These are phyloP conservation scores for Hymenoscyphus albidus DNA, from an alignment of 2,329 filamentous ascomycete species.

Conservation along the genomic window DNA sequence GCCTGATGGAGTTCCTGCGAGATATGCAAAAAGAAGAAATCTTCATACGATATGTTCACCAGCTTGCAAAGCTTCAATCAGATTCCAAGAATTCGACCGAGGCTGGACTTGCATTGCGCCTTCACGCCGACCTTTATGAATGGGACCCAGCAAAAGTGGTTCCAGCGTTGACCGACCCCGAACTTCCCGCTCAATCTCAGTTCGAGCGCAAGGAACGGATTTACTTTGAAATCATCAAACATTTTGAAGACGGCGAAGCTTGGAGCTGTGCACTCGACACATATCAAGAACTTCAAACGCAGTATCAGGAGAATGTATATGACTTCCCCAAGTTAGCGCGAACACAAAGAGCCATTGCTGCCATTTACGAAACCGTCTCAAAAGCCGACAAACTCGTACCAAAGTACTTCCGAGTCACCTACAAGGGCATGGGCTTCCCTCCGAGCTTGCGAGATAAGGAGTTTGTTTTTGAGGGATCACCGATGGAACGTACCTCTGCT, in stretches of 20 bases:
- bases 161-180: slow-evolving; percentile 64
- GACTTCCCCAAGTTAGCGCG: slow-evolving; percentile 90
- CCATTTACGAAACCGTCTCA: slow-evolving; percentile 82
- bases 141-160: slow-evolving; percentile 75
- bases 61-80: slow-evolving; percentile 75
- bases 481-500: slow-evolving; percentile 69
- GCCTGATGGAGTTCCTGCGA: slow-evolving; percentile 92
- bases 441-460: slow-evolving; percentile 78
- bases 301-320: slow-evolving; percentile 86
- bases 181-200: slow-evolving; percentile 76
- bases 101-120: slow-evolving; percentile 79
- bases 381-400: slow-evolving; percentile 75
- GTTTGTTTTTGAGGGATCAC: slow-evolving; percentile 82
- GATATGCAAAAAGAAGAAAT: slow-evolving; percentile 98
- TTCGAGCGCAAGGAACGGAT: slow-evolving; percentile 92
- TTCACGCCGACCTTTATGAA: slow-evolving; percentile 89
- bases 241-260: slow-evolving; percentile 90
- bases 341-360: slow-evolving; percentile 84
- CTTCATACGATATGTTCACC: slow-evolving; percentile 92
- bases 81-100: slow-evolving; percentile 76
- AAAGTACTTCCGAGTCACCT: slow-evolving; percentile 88
- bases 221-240: slow-evolving; percentile 91
- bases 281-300: slow-evolving; percentile 85
- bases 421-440: slow-evolving; percentile 86
- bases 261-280: slow-evolving; percentile 86